A percentile compares a stretch with the other conserved stretches of the same genome.
Evolutionary conservation across 805 yeast genomes (phyloP).

Genomic region (Torulaspora franciscae): DNA sequence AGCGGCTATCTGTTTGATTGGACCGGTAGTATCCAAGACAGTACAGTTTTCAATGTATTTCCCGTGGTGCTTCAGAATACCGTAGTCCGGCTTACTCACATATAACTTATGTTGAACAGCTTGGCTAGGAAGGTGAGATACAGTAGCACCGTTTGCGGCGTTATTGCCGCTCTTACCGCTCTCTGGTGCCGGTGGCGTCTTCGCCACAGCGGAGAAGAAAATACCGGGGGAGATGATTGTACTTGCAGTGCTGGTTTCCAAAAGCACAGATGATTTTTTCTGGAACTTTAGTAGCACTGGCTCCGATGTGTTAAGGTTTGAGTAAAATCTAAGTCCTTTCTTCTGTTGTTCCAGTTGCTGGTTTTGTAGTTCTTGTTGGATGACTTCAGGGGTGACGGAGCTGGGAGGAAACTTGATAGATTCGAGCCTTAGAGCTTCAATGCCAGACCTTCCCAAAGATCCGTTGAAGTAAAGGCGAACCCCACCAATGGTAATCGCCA

Average conservation of each 20-base stretch:
- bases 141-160: too few species aligned
- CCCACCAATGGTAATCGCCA: conserved; percentile 81
- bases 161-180: not conserved
- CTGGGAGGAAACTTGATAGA: conserved; percentile 65
- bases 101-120: conserved; percentile 47
- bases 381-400: conserved; percentile 31
- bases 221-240: conserved; percentile 81
- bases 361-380: conserved; percentile 35
- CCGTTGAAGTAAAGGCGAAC: conserved; percentile 61
- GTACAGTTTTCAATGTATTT: conserved; percentile 79
- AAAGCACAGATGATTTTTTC: conserved; percentile 50
- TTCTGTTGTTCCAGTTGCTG: conserved; percentile 38
- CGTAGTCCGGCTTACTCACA: conserved; percentile 79
- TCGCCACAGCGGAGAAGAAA: conserved; percentile 59
- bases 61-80: conserved; percentile 67
- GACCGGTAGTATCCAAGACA: conserved; percentile 54
- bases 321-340: conserved; percentile 32
- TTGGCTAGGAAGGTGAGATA: not conserved
- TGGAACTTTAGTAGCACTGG: conserved; percentile 43
- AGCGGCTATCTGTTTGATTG: conserved; percentile 68
- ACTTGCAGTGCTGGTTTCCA: conserved; percentile 53
- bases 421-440: conserved; percentile 41
- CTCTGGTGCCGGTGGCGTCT: conserved; percentile 12
- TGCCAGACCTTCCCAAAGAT: conserved; percentile 33
- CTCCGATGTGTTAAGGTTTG: conserved; percentile 30